These are phyloP conservation scores for Boletales sp. DNA, from an alignment of 768 basidiomycete genomes.

Conservation along the genomic window DNA sequence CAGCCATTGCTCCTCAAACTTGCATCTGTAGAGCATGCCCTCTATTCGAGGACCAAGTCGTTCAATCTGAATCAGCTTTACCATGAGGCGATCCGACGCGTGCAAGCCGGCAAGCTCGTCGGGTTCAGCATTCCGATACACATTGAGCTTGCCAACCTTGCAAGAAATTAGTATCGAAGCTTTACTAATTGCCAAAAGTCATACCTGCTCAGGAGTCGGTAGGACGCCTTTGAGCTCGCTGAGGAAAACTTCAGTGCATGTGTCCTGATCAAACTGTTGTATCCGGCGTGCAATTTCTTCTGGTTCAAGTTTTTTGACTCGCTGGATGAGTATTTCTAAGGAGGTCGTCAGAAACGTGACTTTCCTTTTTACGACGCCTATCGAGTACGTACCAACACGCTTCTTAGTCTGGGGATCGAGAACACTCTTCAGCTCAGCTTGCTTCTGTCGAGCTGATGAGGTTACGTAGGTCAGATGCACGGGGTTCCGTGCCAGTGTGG, in stretches of 20 bases:
- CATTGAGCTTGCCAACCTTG: slow-evolving; percentile 84
- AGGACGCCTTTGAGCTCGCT: slow-evolving; percentile 84
- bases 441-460: slow-evolving; percentile 67
- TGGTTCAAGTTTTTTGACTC: slow-evolving; percentile 76
- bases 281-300: slow-evolving; percentile 85
- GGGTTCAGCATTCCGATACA: slow-evolving; percentile 81
- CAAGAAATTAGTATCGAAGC: background rate
- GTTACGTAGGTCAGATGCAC: slow-evolving; percentile 6
- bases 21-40: slow-evolving; percentile 91
- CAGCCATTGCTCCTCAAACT: slow-evolving; percentile 82
- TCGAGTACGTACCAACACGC: slow-evolving; percentile 69
- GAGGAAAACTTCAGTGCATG: slow-evolving; percentile 87
- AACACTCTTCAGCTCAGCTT: slow-evolving; percentile 87
- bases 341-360: background rate
- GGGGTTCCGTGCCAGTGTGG: background rate
- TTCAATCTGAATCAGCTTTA: slow-evolving; percentile 92
- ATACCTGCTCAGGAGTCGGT: slow-evolving; percentile 87
- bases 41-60: slow-evolving; percentile 84
- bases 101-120: slow-evolving; percentile 88
- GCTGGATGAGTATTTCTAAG: slow-evolving; percentile 88
- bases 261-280: slow-evolving; percentile 78
- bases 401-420: slow-evolving; percentile 90
- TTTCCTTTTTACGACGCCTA: background rate
- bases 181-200: background rate
- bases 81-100: slow-evolving; percentile 94